phyloP scores from a whole-genome alignment of 768 basidiomycete species.

The Pholiota microspora region DNA sequence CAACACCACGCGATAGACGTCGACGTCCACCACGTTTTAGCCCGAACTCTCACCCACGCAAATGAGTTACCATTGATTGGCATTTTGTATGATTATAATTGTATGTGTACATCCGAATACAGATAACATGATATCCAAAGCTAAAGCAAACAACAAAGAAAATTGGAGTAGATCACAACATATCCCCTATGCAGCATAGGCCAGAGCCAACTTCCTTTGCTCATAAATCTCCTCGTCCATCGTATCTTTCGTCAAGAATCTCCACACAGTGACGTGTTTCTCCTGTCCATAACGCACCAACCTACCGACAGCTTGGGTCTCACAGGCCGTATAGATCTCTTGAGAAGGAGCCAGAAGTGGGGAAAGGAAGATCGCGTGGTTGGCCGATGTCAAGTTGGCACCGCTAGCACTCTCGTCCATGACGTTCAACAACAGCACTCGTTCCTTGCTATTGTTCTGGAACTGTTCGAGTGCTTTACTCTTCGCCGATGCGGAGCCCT shows the following conservation, averaged over 20 bases:
- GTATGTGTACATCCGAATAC: constrained; percentile 19
- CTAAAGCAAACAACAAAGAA: constrained; percentile 14
- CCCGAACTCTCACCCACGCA: neutral
- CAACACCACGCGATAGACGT: neutral
- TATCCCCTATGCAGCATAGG: constrained; percentile 13
- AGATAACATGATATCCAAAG: constrained; percentile 14
- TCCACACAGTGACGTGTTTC: constrained; percentile 78
- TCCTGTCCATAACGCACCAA: constrained; percentile 81
- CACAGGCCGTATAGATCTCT: constrained; percentile 82
- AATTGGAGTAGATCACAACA: too few relatives aligned
- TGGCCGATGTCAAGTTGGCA: constrained; percentile 89
- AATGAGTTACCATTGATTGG: neutral
- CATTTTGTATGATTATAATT: constrained; percentile 18
- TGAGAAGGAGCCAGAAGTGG: constrained; percentile 81
- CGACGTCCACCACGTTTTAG: neutral
- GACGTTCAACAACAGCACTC: constrained; percentile 84
- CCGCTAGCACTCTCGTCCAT: constrained; percentile 96
- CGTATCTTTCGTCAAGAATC: constrained; percentile 82
- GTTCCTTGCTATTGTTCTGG: constrained; percentile 75
- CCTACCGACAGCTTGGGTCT: constrained; percentile 83
- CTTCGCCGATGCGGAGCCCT: constrained; percentile 71
- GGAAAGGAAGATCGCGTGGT: constrained; percentile 93
- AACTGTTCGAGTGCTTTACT: constrained; percentile 84
- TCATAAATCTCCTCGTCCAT: constrained; percentile 86
- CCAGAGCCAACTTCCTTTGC: constrained; percentile 39